A percentile compares a stretch with the other conserved stretches of the same genome.
These are phyloP conservation scores for Pyricularia pennisetigena DNA, from an alignment of 2,329 filamentous ascomycete species.

Conservation along the genomic window DNA sequence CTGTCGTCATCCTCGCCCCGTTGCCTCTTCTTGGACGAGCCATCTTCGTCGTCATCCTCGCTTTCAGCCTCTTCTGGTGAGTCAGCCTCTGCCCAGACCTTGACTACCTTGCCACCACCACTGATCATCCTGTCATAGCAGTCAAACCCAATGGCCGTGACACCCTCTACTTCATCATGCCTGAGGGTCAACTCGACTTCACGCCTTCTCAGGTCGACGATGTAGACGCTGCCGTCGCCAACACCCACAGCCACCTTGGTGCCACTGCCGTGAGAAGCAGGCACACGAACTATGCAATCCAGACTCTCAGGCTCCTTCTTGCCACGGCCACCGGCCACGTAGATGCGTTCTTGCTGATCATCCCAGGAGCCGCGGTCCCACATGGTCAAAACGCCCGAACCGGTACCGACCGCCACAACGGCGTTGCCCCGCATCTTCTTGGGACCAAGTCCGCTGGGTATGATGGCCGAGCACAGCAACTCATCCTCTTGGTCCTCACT, in stretches of 20 bases:
- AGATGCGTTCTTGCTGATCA: conserved; percentile 83
- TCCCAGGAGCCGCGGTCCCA: conserved; percentile 96
- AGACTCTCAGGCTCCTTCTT: conserved; percentile 60
- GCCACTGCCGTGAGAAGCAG: conserved; percentile 55
- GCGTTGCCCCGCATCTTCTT: conserved; percentile 58
- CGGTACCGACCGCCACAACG: conserved; percentile 65
- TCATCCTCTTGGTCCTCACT: conserved; percentile 96
- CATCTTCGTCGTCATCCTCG: conserved; percentile 36
- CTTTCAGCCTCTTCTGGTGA: conserved; percentile 22
- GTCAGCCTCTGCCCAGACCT: conserved; percentile 75
- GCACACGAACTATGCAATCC: conserved; percentile 66
- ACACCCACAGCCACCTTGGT: conserved; percentile 72
- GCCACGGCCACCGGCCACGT: conserved; percentile 52
- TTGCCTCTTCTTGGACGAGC: conserved; percentile 31
- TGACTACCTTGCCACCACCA: conserved; percentile 75
- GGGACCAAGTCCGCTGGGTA: conserved; percentile 61
- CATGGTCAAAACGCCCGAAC: conserved; percentile 73
- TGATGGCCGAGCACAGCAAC: conserved; percentile 69
- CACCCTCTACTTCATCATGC: conserved; percentile 83
- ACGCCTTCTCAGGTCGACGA: conserved; percentile 66
- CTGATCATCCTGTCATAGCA: conserved; percentile 78
- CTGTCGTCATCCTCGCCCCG: conserved; percentile 35
- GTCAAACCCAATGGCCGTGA: conserved; percentile 76
- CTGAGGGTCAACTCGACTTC: conserved; percentile 58
- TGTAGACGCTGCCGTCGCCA: conserved; percentile 68